Evolutionary conservation across 1,284 basidiomycete species (phyloP), one percentile per base, ranked within the genome.

Genomic region (Sanguinoderma infundibulare): DNA sequence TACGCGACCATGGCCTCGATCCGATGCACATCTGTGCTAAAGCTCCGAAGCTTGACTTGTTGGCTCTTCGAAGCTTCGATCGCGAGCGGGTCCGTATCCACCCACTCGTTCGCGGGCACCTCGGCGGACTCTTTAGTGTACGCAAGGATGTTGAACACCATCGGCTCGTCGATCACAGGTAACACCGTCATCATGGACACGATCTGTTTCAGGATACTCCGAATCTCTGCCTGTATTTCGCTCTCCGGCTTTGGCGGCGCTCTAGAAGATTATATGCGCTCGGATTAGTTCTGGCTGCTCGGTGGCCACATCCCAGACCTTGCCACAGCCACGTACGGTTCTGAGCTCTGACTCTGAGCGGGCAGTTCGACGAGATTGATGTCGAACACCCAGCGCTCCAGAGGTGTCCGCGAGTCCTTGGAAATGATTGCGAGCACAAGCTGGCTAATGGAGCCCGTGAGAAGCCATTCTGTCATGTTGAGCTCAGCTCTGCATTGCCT

Each of bases 351-450:
- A 8, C 77, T 69, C 54, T 83, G 82, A 8, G 80, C 68, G 8
- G 84, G 78, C 46, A 83, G 82, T 60, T 89, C 85, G 35, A 90
- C 82, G 47, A 96, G 84, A 71, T 96, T 91, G 70, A 99, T 86
- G 77, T 98, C 96, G 76, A 99, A 99, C 58, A 98, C 96, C 98
- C 98, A 99, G 65, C 98, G 85, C 76, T 99, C 98, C 53, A 98
- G 84, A 1, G 96, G 93, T 62, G 91, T 89, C 50, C 94, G 86
- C 17, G 94, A 91, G 72, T 99, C 97, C 73, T 96, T 95, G 30
- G 95, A 93, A 65, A 99, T 94, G 76, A 99, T 98, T 12, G 94
- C 97, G 17, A 98, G 86, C 1, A 99, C 97, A 1, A 99, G 84
- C 64, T 98, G 92, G 1, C 92, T 95, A 34, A 98, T 91, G 28